Evolutionary conservation across 805 yeast species (phyloP).

Genomic region (Myxozyma mucilagina): DNA sequence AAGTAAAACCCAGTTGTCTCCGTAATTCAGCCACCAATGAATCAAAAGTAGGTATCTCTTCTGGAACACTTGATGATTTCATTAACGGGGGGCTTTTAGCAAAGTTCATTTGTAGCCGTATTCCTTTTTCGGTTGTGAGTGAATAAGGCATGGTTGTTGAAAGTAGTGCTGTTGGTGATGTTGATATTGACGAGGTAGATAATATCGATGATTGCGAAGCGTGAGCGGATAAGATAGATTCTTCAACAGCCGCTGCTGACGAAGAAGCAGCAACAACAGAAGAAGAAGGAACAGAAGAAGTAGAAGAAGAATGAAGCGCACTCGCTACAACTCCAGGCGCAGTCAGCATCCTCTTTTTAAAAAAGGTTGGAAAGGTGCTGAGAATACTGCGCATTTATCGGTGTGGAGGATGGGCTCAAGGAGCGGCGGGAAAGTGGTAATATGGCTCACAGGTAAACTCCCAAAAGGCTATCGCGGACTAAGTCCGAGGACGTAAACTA

Average conservation of each 20-base stretch:
- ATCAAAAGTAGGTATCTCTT: constrained; percentile 33
- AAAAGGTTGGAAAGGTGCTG: not conserved
- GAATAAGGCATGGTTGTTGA: constrained; percentile 1
- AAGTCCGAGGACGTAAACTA: too few species aligned
- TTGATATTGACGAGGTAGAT: not conserved
- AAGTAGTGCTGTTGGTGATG: not conserved
- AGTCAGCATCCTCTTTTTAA: not conserved
- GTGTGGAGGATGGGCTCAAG: not conserved
- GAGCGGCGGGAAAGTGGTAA: too few species aligned
- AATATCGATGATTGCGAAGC: not conserved
- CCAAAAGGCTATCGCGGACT: too few species aligned
- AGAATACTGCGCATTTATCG: not conserved
- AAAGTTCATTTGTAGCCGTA: not conserved
- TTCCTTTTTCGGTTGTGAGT: not conserved
- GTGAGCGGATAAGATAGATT: not conserved
- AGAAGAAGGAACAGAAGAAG: not conserved
- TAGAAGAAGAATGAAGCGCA: not conserved
- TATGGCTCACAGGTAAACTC: too few species aligned
- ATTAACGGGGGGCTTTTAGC: too few species aligned
- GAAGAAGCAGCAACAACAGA: not conserved
- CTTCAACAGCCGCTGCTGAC: too few species aligned
- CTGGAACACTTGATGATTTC: constrained; percentile 3
- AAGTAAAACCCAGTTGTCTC: constrained; percentile 42
- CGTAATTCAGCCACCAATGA: constrained; percentile 42
- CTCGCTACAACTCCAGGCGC: not conserved